Evolutionary conservation across 805 yeast species (phyloP).

Genomic region (Starmerella stigmatis): DNA sequence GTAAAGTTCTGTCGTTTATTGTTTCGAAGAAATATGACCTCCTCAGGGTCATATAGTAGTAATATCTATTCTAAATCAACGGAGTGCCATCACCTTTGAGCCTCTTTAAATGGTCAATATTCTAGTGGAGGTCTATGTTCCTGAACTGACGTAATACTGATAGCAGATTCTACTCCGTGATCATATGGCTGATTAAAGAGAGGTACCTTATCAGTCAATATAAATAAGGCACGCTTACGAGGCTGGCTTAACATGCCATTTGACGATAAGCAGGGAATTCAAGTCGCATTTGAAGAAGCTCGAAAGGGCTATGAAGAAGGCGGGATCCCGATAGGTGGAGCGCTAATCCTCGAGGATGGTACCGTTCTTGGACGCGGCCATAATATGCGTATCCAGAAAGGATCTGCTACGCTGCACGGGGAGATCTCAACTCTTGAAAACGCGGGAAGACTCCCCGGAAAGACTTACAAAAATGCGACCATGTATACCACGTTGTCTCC

Average conservation of each 20-base stretch:
- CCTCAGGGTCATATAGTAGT: no score
- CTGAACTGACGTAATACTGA: no score
- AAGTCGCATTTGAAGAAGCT: slow-evolving; percentile 31
- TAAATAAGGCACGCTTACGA: no score
- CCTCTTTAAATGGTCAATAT: no score
- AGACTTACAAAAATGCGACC: slow-evolving; percentile 71
- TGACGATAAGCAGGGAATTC: slow-evolving; percentile 26
- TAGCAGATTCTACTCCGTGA: no score
- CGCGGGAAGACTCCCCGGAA: slow-evolving; percentile 80
- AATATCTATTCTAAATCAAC: no score
- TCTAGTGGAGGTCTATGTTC: no score
- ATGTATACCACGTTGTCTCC: slow-evolving; percentile 89
- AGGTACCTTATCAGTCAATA: no score
- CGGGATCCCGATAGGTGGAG: slow-evolving; percentile 87
- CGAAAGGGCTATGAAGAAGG: slow-evolving; percentile 52
- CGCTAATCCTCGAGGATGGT: slow-evolving; percentile 63
- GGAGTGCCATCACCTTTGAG: no score
- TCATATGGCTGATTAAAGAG: no score
- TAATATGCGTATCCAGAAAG: slow-evolving; percentile 77
- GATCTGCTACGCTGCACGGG: slow-evolving; percentile 79
- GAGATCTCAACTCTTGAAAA: slow-evolving; percentile 83
- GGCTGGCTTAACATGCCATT: slow-evolving; percentile 6
- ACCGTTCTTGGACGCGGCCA: slow-evolving; percentile 79
- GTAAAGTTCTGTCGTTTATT: no score
- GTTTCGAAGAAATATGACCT: no score